phyloP scores from a whole-genome alignment of 345 rosid species.

The Hibiscus trionum region DNA sequence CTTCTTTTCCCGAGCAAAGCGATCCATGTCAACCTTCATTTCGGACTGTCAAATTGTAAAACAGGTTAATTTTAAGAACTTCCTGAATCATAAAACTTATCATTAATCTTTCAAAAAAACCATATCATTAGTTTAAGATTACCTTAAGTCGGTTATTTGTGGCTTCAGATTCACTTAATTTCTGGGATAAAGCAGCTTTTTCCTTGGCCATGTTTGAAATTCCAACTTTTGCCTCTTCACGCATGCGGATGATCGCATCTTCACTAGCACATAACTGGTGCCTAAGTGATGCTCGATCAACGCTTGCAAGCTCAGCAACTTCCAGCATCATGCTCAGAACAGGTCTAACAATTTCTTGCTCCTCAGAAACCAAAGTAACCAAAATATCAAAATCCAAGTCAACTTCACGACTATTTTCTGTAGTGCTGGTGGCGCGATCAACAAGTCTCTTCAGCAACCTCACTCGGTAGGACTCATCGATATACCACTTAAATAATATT shows the following conservation, averaged over 20 bases:
- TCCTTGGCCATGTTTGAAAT: constrained; percentile 56
- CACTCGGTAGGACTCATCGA: constrained; percentile 64
- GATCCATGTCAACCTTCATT: constrained; percentile 81
- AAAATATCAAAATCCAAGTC: constrained; percentile 77
- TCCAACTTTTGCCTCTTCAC: constrained; percentile 70
- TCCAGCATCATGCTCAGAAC: constrained; percentile 80
- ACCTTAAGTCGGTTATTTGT: constrained; percentile 74
- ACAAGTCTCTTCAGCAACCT: constrained; percentile 86
- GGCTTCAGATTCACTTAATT: constrained; percentile 75
- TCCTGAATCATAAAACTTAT: background rate
- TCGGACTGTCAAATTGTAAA: constrained; percentile 59
- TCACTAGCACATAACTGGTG: constrained; percentile 74
- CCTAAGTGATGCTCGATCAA: constrained; percentile 90
- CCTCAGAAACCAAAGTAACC: constrained; percentile 72
- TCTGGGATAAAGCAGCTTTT: constrained; percentile 53
- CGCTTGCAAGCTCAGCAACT: constrained; percentile 86
- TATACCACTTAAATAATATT: constrained; percentile 76
- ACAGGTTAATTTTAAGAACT: constrained; percentile 10
- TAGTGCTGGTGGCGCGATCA: constrained; percentile 64
- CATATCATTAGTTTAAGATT: constrained; percentile 17
- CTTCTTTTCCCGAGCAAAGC: constrained; percentile 77
- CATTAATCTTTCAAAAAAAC: background rate
- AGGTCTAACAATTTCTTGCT: constrained; percentile 64
- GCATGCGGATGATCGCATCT: constrained; percentile 64
- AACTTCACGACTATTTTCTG: constrained; percentile 52